phyloP scores from a whole-genome alignment of 805 yeast genomes.

The Candida morakotiae region DNA sequence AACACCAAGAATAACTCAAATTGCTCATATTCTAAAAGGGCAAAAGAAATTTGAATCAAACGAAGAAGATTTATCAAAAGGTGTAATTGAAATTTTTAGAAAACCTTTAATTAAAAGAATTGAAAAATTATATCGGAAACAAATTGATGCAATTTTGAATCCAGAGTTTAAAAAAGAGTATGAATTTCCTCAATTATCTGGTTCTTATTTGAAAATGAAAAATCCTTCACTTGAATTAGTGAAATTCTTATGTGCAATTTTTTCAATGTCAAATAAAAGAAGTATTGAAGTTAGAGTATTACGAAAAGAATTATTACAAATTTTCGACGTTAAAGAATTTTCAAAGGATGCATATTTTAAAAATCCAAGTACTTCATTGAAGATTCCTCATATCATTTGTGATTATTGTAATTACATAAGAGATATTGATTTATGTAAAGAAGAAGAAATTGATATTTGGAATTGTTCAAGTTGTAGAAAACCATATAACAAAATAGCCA shows the following conservation, averaged over 20 bases:
- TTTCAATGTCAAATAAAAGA: constrained; percentile 60
- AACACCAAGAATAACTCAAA: constrained; percentile 67
- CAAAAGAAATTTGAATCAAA: constrained; percentile 32
- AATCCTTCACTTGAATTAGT: constrained; percentile 81
- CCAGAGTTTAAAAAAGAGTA: constrained; percentile 63
- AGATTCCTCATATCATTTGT: constrained; percentile 68
- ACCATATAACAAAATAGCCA: constrained; percentile 57
- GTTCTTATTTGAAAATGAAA: constrained; percentile 53
- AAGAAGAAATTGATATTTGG: constrained; percentile 51
- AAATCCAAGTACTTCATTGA: constrained; percentile 71
- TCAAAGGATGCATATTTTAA: constrained; percentile 66
- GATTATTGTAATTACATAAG: constrained; percentile 69
- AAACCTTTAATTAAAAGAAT: constrained; percentile 64
- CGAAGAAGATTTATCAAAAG: constrained; percentile 30
- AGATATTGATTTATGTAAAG: constrained; percentile 81
- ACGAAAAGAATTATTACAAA: constrained; percentile 65
- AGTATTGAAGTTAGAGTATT: constrained; percentile 70
- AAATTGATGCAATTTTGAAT: constrained; percentile 67
- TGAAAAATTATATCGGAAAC: constrained; percentile 60
- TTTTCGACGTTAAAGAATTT: constrained; percentile 83
- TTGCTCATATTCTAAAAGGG: constrained; percentile 49
- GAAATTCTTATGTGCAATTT: constrained; percentile 69
- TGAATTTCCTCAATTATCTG: constrained; percentile 72
- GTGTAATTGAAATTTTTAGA: constrained; percentile 55
- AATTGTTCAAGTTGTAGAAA: constrained; percentile 63